These are phyloP conservation scores for Mrakia blollopis DNA, from an alignment of 768 basidiomycete genomes.

Conservation along the genomic window DNA sequence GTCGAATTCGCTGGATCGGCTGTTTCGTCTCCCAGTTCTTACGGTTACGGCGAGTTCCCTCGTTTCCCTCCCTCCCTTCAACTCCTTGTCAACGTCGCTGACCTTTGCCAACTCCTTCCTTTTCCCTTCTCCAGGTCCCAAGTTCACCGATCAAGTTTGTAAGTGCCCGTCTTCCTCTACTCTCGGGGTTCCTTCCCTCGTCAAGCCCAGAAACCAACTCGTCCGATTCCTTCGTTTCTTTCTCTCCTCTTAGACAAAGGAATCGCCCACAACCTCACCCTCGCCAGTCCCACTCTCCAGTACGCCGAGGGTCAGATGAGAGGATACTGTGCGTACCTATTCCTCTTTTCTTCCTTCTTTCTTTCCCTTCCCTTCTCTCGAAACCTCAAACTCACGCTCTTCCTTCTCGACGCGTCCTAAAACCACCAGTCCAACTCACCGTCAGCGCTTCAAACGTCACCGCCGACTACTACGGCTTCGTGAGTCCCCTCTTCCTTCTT, in stretches of 20 bases:
- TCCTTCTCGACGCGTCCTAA: not conserved
- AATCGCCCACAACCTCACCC: slow-evolving; percentile 47
- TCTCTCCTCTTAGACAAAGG: slow-evolving; percentile 36
- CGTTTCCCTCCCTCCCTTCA: not conserved
- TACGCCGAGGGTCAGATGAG: slow-evolving; percentile 60
- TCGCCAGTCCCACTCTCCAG: slow-evolving; percentile 52
- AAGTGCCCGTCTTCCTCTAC: not conserved
- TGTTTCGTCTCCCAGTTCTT: slow-evolving; percentile 53
- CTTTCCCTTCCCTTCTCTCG: not conserved
- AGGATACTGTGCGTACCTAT: slow-evolving; percentile 48
- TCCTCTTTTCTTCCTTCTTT: not conserved
- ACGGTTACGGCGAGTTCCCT: slow-evolving; percentile 43
- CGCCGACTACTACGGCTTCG: slow-evolving; percentile 58
- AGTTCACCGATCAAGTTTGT: not conserved
- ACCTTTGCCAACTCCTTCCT: not conserved
- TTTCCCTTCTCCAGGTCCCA: not conserved
- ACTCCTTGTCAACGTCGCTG: not conserved
- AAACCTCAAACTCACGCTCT: too few relatives aligned
- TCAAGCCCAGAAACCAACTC: too few relatives aligned
- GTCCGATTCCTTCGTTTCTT: too few relatives aligned
- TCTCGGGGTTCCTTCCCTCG: not conserved
- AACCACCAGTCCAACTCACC: slow-evolving; percentile 48
- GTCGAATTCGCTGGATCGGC: slow-evolving; percentile 63
- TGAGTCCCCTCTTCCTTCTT: slow-evolving; percentile 38
- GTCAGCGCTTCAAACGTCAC: slow-evolving; percentile 50